Base-by-base conservation (phyloP, 768 basidiomycete species). In the Floccularia luteovirens region DNA sequence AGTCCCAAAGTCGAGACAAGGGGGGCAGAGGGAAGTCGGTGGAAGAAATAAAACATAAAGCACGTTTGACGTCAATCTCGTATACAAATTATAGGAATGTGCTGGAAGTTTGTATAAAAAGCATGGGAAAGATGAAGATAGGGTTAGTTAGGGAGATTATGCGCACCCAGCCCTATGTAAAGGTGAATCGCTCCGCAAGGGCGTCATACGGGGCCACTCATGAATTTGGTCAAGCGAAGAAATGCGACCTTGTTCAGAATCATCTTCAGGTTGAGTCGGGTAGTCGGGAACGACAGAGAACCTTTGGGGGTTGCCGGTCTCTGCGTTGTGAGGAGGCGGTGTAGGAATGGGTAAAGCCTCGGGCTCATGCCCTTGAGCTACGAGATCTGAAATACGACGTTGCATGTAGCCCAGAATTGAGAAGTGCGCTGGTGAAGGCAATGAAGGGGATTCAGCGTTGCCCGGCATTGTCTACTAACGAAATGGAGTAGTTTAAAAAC, bases 131-230 rank as follows among this genome's bases (percentile, higher is more conserved):
- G 16, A 34, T 22, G 40, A 17, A 25, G 16, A 17, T 36, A 42
- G 38, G 38, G 23, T 14, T 10, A 39, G 30, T 37, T 37, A 43
- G 31, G 12, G 39, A 31, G 43, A 27, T 65, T 73, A 58, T n/a
- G n/a, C n/a, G n/a, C 52, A 78, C 77, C 77, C 76, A 31, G 76
- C 72, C 51, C 77, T 58, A 53, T 64, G 69, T 49, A 77, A 56
- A 13, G 67, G 62, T 19, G 64, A 62, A 11, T 67, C 69, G 39
- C 57, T 59, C 36, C 52, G 56, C 25, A 49, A 11, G 14, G 49
- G 39, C 13, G 34, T 40, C 40, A 33, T 39, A 24, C 57, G 52
- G 14, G 50, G 63, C 48, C 3, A 49, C 49, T 16, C 21, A 22
- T 10, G 10, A 19, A 8, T 17, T 8, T 34, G 10, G 33, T 5